Evolutionary conservation across 441 rosid species (phyloP).

Genomic region (Cnidoscolus chayamansa): DNA sequence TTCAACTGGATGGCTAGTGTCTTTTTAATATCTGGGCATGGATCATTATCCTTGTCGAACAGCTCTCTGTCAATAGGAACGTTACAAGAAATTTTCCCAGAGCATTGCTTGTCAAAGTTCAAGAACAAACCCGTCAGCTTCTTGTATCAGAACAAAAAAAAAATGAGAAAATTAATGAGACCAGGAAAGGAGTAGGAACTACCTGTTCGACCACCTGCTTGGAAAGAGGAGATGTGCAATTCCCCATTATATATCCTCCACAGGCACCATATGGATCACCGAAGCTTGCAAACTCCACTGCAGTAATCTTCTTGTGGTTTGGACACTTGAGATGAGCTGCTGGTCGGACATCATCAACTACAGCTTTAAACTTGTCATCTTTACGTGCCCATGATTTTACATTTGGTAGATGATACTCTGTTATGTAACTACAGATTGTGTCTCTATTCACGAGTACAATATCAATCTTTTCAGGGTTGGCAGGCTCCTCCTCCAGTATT

Average conservation of each 20-base stretch:
- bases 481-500: conserved; percentile 52
- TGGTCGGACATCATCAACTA: conserved; percentile 30
- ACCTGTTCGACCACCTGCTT: conserved; percentile 51
- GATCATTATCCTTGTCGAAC: conserved; percentile 34
- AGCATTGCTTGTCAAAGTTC: conserved; percentile 42
- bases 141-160: neutral
- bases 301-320: conserved; percentile 29
- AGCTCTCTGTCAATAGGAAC: conserved; percentile 38
- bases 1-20: conserved; percentile 56
- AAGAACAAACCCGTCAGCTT: neutral
- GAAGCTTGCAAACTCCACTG: conserved; percentile 56
- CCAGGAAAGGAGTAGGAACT: neutral
- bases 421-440: conserved; percentile 48
- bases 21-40: conserved; percentile 42
- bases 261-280: conserved; percentile 57
- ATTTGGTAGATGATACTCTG: conserved; percentile 43
- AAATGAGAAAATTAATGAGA: neutral
- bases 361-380: conserved; percentile 20
- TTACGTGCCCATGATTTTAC: conserved; percentile 45
- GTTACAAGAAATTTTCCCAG: conserved; percentile 54
- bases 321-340: conserved; percentile 46
- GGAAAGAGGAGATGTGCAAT: conserved; percentile 40
- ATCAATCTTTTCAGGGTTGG: conserved; percentile 38
- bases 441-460: conserved; percentile 47
- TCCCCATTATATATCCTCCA: conserved; percentile 37